Evolutionary conservation across 345 rosid species (phyloP), one percentile per base, ranked within the genome.

Genomic region (Barbarea vulgaris): DNA sequence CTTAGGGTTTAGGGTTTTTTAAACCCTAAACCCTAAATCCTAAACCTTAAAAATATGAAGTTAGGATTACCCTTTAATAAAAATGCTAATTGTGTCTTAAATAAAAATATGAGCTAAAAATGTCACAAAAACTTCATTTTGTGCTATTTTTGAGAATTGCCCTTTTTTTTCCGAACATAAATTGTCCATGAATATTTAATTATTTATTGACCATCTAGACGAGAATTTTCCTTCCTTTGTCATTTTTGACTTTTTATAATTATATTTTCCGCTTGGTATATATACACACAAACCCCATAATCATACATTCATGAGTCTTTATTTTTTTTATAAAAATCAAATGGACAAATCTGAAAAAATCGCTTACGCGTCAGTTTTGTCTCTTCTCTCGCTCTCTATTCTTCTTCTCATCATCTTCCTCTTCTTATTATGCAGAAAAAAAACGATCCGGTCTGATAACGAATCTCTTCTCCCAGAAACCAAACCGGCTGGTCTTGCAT

Each of bases 381-480:
- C 85, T 69, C 64, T 90, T 72, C 84, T 88, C 60, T 73, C 86
- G 22, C 42, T 83, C 21, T 79, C 68, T 34, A 59, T 87, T 19
- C 54, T 85, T 17, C 57, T 83, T 30, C 89, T 93, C 15, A 74
- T 56, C 19, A 52, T 84, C 27, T 76, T 82, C 56, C 87, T 93
- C 36, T 12, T 80, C 27, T 18, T 89, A 50, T 33, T 62, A 25
- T 93, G 95, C 80, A 81, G 82, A 69, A 90, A 79, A 47, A 85
- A 82, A 77, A 85, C 90, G 4, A 78, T 37, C 31, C 81, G 87
- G 78, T 81, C 89, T 5, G 85, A 86, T 24, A 79, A 86, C 33
- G 85, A 87, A 69, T 15, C 70, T 36, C 77, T 78, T 6, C 74
- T 78, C 2, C 70, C 78, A 10, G 70, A 78, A 54, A 64, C 47